A percentile compares a stretch with the other conserved stretches of the same genome.
Evolutionary conservation across 2,329 filamentous ascomycete species (phyloP).

Genomic region (Herpomyces periplanetae): DNA sequence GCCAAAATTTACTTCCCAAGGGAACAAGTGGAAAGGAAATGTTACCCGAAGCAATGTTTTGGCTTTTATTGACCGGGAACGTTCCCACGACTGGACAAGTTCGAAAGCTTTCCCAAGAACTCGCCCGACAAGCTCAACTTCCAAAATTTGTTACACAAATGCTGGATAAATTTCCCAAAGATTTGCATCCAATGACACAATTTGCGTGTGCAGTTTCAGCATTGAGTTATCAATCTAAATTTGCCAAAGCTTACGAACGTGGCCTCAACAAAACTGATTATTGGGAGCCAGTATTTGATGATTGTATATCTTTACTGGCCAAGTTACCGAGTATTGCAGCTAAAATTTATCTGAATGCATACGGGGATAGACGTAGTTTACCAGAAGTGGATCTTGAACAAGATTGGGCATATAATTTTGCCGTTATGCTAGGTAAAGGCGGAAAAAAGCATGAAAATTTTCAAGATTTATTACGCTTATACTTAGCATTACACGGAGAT

Average conservation of each 20-base stretch:
- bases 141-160: slow-evolving; percentile 51
- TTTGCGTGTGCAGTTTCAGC: slow-evolving; percentile 78
- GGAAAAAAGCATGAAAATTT: slow-evolving; percentile 65
- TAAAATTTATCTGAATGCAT: slow-evolving; percentile 81
- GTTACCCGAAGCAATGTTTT: slow-evolving; percentile 98
- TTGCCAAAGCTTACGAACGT: slow-evolving; percentile 64
- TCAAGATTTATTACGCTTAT: slow-evolving; percentile 70
- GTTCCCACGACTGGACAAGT: slow-evolving; percentile 51
- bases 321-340: slow-evolving; percentile 89
- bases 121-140: slow-evolving; percentile 48
- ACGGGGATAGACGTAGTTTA: slow-evolving; percentile 29
- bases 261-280: slow-evolving; percentile 83
- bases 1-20: slow-evolving; percentile 70
- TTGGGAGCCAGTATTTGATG: slow-evolving; percentile 94
- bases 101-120: slow-evolving; percentile 38
- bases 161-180: slow-evolving; percentile 53
- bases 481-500: slow-evolving; percentile 82
- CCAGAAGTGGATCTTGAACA: slow-evolving; percentile 40
- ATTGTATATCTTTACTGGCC: slow-evolving; percentile 62
- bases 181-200: slow-evolving; percentile 93
- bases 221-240: slow-evolving; percentile 74
- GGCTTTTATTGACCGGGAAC: slow-evolving; percentile 72
- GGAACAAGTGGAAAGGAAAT: slow-evolving; percentile 72
- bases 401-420: slow-evolving; percentile 97
- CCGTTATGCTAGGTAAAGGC: slow-evolving; percentile 65